Percentiles rank a stretch among this genome's conserved stretches.
These are phyloP conservation scores for Candida broadrunensis DNA, from an alignment of 805 yeast species.

Conservation along the genomic window DNA sequence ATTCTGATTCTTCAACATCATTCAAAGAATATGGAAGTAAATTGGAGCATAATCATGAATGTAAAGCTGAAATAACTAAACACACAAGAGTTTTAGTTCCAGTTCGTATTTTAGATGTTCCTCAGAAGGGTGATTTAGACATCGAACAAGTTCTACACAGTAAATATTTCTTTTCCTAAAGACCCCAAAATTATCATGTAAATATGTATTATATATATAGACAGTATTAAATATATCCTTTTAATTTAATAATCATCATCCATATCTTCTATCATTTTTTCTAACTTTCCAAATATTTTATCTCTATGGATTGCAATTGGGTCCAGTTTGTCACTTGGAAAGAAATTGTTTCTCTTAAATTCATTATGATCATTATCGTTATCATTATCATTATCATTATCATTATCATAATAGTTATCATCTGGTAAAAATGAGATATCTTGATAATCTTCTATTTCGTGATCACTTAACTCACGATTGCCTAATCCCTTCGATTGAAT, in stretches of 20 bases:
- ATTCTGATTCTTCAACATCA: not conserved
- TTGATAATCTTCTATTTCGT: conserved; percentile 30
- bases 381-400: conserved; percentile 62
- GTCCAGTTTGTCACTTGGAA: conserved; percentile 54
- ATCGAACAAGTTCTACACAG: conserved; percentile 28
- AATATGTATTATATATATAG: not conserved
- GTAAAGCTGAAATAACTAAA: not conserved
- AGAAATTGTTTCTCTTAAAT: conserved; percentile 50
- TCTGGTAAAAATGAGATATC: conserved; percentile 15
- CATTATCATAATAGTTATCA: conserved; percentile 4
- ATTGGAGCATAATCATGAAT: conserved; percentile 3
- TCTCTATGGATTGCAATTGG: conserved; percentile 65
- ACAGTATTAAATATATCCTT: conserved; percentile 1
- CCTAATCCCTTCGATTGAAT: not conserved
- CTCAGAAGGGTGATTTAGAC: conserved; percentile 31
- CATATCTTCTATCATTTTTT: conserved; percentile 50
- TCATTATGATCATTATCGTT: conserved; percentile 12
- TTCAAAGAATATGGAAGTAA: conserved; percentile 2
- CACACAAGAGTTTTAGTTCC: conserved; percentile 22
- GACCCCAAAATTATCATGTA: not conserved
- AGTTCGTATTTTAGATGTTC: conserved; percentile 24
- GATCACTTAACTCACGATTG: conserved; percentile 8
- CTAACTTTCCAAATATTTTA: conserved; percentile 54
- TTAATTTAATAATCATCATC: not conserved
- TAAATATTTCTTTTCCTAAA: conserved; percentile 34